These are phyloP conservation scores for Pichia sp. DNA, from an alignment of 1,139 yeast genomes.

Conservation along the genomic window DNA sequence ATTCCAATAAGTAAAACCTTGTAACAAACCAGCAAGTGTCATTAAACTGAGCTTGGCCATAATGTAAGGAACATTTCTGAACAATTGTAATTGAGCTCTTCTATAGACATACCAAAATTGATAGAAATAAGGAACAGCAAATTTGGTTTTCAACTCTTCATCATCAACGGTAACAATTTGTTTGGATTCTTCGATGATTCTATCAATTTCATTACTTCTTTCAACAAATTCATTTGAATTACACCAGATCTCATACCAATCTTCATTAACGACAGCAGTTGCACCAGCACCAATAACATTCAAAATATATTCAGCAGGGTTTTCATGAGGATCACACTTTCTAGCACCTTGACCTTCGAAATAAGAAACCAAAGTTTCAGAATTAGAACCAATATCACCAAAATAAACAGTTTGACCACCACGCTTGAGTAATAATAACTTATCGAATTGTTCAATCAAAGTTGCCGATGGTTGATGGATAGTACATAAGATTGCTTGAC, in stretches of 20 bases:
- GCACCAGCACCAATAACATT: constrained; percentile 62
- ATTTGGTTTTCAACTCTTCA: constrained; percentile 33
- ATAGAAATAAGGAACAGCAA: constrained; percentile 37
- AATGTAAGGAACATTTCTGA: constrained; percentile 48
- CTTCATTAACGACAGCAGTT: constrained; percentile 38
- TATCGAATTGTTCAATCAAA: constrained; percentile 46
- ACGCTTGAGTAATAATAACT: constrained; percentile 40
- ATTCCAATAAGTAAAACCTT: constrained; percentile 38
- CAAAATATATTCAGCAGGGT: constrained; percentile 55
- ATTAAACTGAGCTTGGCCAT: constrained; percentile 39
- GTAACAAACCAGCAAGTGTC: constrained; percentile 42
- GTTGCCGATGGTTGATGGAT: constrained; percentile 60
- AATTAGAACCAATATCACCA: constrained; percentile 55
- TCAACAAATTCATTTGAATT: constrained; percentile 1
- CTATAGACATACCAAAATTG: constrained; percentile 42
- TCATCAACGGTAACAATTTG: constrained; percentile 26
- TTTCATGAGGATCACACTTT: constrained; percentile 45
- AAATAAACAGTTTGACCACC: constrained; percentile 60
- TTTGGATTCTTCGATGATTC: constrained; percentile 21
- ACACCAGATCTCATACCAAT: constrained; percentile 48
- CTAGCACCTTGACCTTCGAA: constrained; percentile 55
- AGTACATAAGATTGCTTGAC: constrained; percentile 52
- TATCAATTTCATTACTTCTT: constrained; percentile 26
- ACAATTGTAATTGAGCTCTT: constrained; percentile 44
- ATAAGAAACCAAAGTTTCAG: constrained; percentile 43